A percentile compares a stretch with the other conserved stretches of the same genome.
These are phyloP conservation scores for Jaltomata sinuosa DNA, from an alignment of 257 asterid species.

Conservation along the genomic window DNA sequence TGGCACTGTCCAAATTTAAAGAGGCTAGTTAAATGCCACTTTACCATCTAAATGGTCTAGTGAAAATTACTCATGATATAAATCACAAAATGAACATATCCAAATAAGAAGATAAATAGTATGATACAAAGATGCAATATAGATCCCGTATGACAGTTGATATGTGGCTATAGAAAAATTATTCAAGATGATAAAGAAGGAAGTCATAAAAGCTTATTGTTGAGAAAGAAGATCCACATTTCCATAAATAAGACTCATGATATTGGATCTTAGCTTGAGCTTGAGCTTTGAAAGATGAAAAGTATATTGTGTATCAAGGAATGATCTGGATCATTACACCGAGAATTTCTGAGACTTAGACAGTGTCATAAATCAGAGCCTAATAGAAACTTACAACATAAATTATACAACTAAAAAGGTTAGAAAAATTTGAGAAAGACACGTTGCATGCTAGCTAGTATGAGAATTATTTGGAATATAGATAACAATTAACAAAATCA, in stretches of 20 bases:
- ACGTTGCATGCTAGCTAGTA: background rate
- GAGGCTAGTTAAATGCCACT: background rate
- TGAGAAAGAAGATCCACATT: conserved; percentile 42
- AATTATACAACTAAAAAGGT: background rate
- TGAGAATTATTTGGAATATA: background rate
- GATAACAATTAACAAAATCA: background rate
- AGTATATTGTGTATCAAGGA: conserved; percentile 87
- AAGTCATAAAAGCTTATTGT: background rate
- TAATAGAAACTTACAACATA: background rate
- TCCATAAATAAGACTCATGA: conserved; percentile 71
- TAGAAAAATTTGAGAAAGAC: background rate
- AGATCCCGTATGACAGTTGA: background rate
- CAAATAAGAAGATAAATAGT: background rate
- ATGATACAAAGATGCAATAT: background rate
- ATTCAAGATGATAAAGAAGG: background rate
- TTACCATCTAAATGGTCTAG: background rate
- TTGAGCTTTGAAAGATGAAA: conserved; percentile 72
- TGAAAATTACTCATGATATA: background rate
- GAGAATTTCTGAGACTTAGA: background rate
- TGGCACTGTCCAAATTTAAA: background rate
- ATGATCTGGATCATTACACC: conserved; percentile 56
- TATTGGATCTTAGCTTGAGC: conserved; percentile 85
- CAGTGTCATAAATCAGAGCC: background rate
- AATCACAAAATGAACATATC: background rate
- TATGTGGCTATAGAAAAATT: background rate